Conservation (phyloP, 177 flowering plant genomes). For the Vitis hybrid region DNA sequence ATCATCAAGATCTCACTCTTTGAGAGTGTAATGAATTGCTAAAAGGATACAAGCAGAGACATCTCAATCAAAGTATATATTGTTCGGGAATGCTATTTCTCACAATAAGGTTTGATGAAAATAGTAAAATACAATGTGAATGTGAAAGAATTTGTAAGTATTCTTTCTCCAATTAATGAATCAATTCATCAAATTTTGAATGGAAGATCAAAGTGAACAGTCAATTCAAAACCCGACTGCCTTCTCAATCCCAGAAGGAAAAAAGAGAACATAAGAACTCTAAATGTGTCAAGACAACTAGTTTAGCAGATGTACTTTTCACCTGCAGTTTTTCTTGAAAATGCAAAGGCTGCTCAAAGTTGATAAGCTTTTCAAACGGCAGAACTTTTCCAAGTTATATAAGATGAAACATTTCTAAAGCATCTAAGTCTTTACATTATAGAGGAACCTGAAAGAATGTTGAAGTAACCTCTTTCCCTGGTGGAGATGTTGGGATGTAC, state of each 20-base stretch:
- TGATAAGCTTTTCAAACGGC: slow-evolving; percentile 6
- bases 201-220: neutral
- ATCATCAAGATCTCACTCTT: too few species aligned
- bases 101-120: neutral
- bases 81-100: neutral
- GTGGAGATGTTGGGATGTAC: neutral
- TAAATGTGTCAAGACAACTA: neutral
- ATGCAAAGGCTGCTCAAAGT: slow-evolving; percentile 1
- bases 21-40: too few species aligned
- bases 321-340: slow-evolving; percentile 6
- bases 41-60: neutral
- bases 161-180: slow-evolving; percentile 1
- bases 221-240: slow-evolving; percentile 2
- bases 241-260: neutral
- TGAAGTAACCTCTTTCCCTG: slow-evolving; percentile 7
- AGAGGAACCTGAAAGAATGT: neutral
- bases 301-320: slow-evolving; percentile 1
- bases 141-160: neutral
- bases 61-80: neutral
- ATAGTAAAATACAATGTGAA: neutral
- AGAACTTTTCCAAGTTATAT: slow-evolving; percentile 2
- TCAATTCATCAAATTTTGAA: neutral
- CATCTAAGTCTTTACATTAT: slow-evolving; percentile 9
- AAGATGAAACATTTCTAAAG: neutral
- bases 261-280: neutral